Percentiles rank a stretch among this genome's conserved stretches.
Evolutionary conservation across 352 stramenopile genomes (phyloP).

Genomic region (Saprolegnia diclina): DNA sequence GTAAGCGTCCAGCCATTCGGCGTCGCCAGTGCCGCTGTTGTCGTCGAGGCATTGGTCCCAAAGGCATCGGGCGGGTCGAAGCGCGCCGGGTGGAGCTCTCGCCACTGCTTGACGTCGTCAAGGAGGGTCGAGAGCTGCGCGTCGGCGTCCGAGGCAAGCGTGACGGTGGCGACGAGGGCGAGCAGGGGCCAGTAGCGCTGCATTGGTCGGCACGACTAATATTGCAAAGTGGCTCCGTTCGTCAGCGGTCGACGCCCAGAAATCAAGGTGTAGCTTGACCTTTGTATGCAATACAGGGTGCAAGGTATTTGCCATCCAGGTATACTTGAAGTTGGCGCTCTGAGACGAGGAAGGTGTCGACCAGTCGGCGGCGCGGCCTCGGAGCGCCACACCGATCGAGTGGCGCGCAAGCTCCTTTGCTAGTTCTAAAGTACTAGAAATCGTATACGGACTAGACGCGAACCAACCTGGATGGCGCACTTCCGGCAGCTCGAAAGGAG

Average conservation of each 20-base stretch:
- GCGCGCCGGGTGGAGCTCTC: neutral
- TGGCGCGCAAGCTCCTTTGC: neutral
- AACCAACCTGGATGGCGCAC: too few species aligned
- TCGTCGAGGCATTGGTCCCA: neutral
- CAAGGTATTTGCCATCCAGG: neutral
- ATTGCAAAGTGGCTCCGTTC: neutral
- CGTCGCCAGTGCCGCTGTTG: neutral
- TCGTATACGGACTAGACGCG: too few species aligned
- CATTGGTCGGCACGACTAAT: neutral
- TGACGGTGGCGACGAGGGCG: neutral
- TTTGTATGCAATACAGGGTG: slow-evolving; percentile 7
- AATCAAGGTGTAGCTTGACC: neutral
- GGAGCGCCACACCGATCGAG: neutral
- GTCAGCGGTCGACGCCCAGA: neutral
- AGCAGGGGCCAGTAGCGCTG: neutral
- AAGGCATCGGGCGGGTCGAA: neutral
- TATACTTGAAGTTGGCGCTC: neutral
- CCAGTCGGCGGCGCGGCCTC: neutral
- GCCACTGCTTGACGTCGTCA: slow-evolving; percentile 3
- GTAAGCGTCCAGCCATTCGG: neutral
- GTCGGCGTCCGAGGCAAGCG: neutral
- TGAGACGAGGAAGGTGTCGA: neutral
- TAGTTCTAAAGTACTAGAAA: neutral
- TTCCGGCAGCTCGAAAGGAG: too few species aligned
- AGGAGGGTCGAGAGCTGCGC: neutral